Conservation (phyloP, 139 green algal genomes). For the Microglena sp. region DNA sequence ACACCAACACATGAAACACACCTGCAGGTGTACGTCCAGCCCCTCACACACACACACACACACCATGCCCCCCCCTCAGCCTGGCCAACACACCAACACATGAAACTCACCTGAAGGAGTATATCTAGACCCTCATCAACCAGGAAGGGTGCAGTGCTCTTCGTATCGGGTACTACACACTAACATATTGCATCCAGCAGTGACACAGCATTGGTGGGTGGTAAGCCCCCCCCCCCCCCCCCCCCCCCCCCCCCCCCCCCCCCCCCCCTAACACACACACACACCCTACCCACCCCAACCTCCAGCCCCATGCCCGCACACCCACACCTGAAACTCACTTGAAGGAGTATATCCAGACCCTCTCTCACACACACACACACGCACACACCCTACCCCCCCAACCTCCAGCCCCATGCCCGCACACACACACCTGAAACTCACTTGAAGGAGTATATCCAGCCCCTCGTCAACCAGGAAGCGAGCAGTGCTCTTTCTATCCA, state of each 20-base stretch:
- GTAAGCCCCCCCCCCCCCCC: background rate
- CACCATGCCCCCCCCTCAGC: slow-evolving; percentile 17
- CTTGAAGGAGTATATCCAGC: slow-evolving; percentile 30
- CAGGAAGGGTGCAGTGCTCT: background rate
- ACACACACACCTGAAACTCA: too few relatives aligned
- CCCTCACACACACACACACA: slow-evolving; percentile 5
- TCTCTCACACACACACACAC: slow-evolving; percentile 22
- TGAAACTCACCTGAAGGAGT: too few relatives aligned
- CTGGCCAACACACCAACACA: too few relatives aligned
- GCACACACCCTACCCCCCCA: slow-evolving; percentile 16
- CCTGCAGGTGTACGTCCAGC: too few relatives aligned
- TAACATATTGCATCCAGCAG: background rate
- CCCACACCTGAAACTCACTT: too few relatives aligned
- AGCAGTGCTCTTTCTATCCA: slow-evolving; percentile 24
- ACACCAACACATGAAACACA: too few relatives aligned
- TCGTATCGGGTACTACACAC: background rate
- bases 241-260: too few relatives aligned
- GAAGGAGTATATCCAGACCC: slow-evolving; percentile 30
- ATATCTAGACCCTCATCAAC: too few relatives aligned
- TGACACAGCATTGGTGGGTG: background rate
- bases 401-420: too few relatives aligned
- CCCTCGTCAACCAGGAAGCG: slow-evolving; percentile 31
- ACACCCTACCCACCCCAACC: slow-evolving; percentile 19
- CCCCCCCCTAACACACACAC: slow-evolving; percentile 21
- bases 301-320: too few relatives aligned